Evolutionary conservation across 2,329 filamentous ascomycete genomes (phyloP), one percentile per base, ranked within the genome.

Genomic region (Colletotrichum aenigma): DNA sequence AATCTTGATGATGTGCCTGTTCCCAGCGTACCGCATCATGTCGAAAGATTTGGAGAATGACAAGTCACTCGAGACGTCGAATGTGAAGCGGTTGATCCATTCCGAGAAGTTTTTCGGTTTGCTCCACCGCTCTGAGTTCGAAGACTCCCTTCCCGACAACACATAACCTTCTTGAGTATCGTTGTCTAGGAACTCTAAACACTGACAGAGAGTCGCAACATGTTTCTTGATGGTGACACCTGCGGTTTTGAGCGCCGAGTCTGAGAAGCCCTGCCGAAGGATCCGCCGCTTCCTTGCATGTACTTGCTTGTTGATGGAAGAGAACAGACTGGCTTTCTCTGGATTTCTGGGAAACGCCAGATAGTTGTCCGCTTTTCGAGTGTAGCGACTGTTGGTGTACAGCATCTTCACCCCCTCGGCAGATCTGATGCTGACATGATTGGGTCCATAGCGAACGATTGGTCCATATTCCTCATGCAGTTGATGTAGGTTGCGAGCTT

Each of bases 21-120:
- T 67, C 0, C 34, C 26, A 12, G 70, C 55, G 3, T 61, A 36
- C 2, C 36, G 52, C 70, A 72, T 72, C 52, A 61, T 72, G 3
- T 72, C 62, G 36, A 72, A 72, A 2, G 62, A 34, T 30, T 67
- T 72, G 1, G 70, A 72, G 15, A 72, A 72, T 10, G 70, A 72
- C n/a, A 72, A 26, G 2, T 72, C 70, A 12, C 70, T 72, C 3
- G 70, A 72, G 6, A 72, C 62, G n/a, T 72, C 70, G 18, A 72
- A 72, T 4, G 70, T 72, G n/a, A 72, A 72, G 6, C 70, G 70
- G 55, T 48, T 72, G 10, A 72, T 72, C 70, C 62, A 72, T 6
- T 67, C 62, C 1, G 70, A 72, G 62, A 72, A 67, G 28, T 72
- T 72, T 26, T 72, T 67, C 13, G 62, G 70, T 1, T 8, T 72